These are phyloP conservation scores for Neonectria coccinea DNA, from an alignment of 2,329 filamentous ascomycete genomes.

Conservation along the genomic window DNA sequence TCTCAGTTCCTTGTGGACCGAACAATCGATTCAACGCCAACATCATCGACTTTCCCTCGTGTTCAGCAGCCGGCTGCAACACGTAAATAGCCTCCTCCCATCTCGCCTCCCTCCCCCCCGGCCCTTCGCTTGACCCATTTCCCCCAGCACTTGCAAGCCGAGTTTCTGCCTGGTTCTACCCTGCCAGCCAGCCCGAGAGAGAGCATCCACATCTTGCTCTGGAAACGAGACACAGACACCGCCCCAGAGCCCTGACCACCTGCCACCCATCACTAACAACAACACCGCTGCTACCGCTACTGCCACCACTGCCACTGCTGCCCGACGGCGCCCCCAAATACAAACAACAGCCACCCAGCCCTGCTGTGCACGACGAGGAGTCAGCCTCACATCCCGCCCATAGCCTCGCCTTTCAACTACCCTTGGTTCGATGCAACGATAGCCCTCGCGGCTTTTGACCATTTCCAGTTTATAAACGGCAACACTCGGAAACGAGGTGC, in stretches of 20 bases:
- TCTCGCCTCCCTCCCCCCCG: conserved; percentile 29
- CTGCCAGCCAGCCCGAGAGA: conserved; percentile 37
- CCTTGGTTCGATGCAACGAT: conserved; percentile 43
- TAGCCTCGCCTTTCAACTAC: conserved; percentile 40
- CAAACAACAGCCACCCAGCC: conserved; percentile 40
- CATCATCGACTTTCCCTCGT: conserved; percentile 41
- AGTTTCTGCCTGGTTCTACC: conserved; percentile 44
- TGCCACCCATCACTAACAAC: conserved; percentile 15
- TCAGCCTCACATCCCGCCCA: conserved; percentile 40
- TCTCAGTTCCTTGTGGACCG: conserved; percentile 45
- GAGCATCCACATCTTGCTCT: conserved; percentile 42
- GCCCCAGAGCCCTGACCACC: conserved; percentile 46
- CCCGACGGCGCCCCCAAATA: conserved; percentile 40
- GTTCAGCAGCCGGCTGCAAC: conserved; percentile 48
- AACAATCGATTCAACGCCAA: conserved; percentile 43
- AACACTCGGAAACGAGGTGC: conserved; percentile 25
- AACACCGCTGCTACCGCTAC: conserved; percentile 23
- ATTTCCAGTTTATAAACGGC: conserved; percentile 33
- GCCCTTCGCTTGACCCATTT: conserved; percentile 41
- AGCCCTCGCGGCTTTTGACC: conserved; percentile 26
- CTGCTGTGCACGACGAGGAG: conserved; percentile 33
- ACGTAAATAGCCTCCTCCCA: conserved; percentile 38
- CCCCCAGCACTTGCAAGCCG: conserved; percentile 38
- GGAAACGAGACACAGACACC: conserved; percentile 45
- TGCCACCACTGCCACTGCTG: conserved; percentile 37